These are phyloP conservation scores for Arthroderma sp. DNA, from an alignment of 2,329 filamentous ascomycete species.

Conservation along the genomic window DNA sequence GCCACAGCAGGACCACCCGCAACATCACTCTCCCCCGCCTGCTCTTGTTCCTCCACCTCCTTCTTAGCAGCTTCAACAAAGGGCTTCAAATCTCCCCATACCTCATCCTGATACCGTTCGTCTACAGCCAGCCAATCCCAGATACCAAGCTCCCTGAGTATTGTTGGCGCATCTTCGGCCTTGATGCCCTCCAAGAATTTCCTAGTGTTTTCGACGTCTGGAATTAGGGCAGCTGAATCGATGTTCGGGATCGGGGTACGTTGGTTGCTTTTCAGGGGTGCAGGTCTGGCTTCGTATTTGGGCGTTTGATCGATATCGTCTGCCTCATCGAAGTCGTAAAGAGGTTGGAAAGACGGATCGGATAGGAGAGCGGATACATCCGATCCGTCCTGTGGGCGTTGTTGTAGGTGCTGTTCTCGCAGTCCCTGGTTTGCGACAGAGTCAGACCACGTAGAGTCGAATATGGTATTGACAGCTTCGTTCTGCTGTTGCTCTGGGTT, in stretches of 20 bases:
- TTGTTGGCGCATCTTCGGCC: background rate
- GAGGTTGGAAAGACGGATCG: slow-evolving; percentile 19
- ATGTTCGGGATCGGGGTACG: slow-evolving; percentile 9
- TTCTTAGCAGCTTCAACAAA: slow-evolving; percentile 9
- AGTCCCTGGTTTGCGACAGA: no score
- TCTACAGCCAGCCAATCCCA: slow-evolving; percentile 12
- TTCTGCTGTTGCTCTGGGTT: background rate
- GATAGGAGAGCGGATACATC: slow-evolving; percentile 30
- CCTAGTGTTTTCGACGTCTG: background rate
- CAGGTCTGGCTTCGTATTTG: slow-evolving; percentile 12
- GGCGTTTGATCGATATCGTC: slow-evolving; percentile 4
- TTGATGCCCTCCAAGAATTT: background rate
- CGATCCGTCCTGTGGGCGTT: slow-evolving; percentile 24
- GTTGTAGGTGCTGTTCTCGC: background rate
- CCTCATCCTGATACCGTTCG: slow-evolving; percentile 9
- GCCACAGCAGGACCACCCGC: slow-evolving; percentile 11
- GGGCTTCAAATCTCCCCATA: slow-evolving; percentile 11
- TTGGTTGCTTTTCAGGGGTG: slow-evolving; percentile 12
- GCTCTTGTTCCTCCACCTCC: slow-evolving; percentile 8
- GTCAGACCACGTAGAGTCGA: slow-evolving; percentile 14
- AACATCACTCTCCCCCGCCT: slow-evolving; percentile 1
- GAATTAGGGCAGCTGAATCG: slow-evolving; percentile 6
- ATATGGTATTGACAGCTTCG: background rate
- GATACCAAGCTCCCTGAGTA: slow-evolving; percentile 6
- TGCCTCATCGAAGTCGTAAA: slow-evolving; percentile 14